Conservation (phyloP, 805 yeast genomes). For the Cyberlindnera veronae region DNA sequence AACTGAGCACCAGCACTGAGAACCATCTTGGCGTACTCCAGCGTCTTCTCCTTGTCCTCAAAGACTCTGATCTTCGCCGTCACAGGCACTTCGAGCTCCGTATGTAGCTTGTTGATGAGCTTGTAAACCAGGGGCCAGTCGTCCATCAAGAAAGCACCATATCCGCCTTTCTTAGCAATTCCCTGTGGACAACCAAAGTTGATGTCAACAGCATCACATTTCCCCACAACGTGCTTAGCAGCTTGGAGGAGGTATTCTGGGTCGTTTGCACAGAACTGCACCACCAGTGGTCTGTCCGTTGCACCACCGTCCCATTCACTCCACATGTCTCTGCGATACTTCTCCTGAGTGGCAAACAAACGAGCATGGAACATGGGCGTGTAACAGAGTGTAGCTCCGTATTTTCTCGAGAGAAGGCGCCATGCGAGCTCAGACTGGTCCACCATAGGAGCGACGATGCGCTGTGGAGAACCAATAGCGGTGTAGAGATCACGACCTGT, state of each 20-base stretch:
- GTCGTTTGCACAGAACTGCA: constrained; percentile 96
- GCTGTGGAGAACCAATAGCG: constrained; percentile 68
- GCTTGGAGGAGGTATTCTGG: constrained; percentile 80
- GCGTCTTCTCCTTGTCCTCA: constrained; percentile 76
- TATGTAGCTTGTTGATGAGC: constrained; percentile 71
- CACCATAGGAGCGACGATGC: constrained; percentile 97
- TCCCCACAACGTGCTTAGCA: constrained; percentile 72
- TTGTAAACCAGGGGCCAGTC: constrained; percentile 84
- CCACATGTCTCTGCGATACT: constrained; percentile 77
- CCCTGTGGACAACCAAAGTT: constrained; percentile 99
- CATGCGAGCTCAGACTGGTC: constrained; percentile 96
- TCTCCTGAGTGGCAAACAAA: constrained; percentile 78
- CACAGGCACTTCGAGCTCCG: constrained; percentile 76
- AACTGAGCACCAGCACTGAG: constrained; percentile 93
- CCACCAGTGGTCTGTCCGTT: constrained; percentile 80
- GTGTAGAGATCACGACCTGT: constrained; percentile 70
- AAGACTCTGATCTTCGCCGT: constrained; percentile 94
- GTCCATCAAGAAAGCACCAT: constrained; percentile 95
- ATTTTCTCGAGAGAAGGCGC: constrained; percentile 79
- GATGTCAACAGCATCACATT: constrained; percentile 94
- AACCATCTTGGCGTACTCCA: constrained; percentile 86
- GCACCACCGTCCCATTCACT: constrained; percentile 68
- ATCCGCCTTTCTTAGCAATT: constrained; percentile 89
- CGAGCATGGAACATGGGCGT: constrained; percentile 97
- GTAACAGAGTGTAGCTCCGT: constrained; percentile 92